A percentile compares a stretch with the other conserved stretches of the same genome.
Evolutionary conservation across 169 alveolate species (phyloP).

Genomic region (Plasmodium blacklocki): DNA sequence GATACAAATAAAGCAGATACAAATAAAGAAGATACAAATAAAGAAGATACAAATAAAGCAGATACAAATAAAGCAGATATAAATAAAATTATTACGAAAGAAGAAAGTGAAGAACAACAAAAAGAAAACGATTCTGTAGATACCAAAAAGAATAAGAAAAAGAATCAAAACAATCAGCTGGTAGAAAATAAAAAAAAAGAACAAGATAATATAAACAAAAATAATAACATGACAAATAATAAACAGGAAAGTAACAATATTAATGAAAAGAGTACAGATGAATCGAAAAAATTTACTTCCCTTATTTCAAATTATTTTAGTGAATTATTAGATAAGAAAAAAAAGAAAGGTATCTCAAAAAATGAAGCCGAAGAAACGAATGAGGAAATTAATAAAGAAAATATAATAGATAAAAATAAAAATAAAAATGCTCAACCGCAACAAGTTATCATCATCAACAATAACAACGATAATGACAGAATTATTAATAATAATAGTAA

Average conservation of each 20-base stretch:
- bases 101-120: neutral
- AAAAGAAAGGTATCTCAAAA: constrained; percentile 3
- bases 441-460: neutral
- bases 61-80: too few relatives aligned
- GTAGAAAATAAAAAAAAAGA: neutral
- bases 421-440: neutral
- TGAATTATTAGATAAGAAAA: constrained; percentile 36
- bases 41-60: constrained; percentile 6
- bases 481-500: too few relatives aligned
- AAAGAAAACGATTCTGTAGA: neutral
- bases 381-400: neutral
- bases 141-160: constrained; percentile 22
- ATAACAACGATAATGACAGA: too few relatives aligned
- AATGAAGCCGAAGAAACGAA: neutral
- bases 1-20: neutral
- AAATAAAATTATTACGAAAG: too few relatives aligned
- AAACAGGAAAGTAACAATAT: constrained; percentile 17
- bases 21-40: neutral
- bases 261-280: neutral
- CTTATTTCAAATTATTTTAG: constrained; percentile 12
- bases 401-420: neutral
- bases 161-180: neutral
- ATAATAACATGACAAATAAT: neutral
- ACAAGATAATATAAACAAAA: constrained; percentile 8
- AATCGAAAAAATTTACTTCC: too few relatives aligned